Base-by-base conservation (phyloP, 2,329 filamentous ascomycete genomes). In the Fusarium musae region DNA sequence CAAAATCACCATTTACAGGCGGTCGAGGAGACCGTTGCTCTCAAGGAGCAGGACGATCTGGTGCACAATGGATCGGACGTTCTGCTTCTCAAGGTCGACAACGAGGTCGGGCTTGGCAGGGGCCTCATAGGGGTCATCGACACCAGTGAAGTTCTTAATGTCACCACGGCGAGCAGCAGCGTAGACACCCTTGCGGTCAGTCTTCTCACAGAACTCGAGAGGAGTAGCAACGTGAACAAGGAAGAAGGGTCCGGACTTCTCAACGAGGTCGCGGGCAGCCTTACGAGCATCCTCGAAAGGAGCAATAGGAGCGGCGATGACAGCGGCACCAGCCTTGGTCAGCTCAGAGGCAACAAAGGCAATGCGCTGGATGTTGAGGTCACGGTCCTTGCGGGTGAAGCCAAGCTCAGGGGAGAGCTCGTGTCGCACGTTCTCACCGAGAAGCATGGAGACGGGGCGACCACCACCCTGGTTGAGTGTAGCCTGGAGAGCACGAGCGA, bases 391-490 rank as follows among this genome's bases (percentile, higher is more conserved):
- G 74, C 91, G 91, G 84, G 91, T 95, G 91, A 98, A 99, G 81
- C 96, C 96, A 19, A 99, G 93, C 85, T 98, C 96, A 4, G 94
- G 93, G 16, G 94, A 97, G 56, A 99, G 91, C 86, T 98, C 96
- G 79, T 91, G 88, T 78, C 96, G 95, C 73, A 99, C 95, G 11
- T 94, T 98, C 86, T 99, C 96, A 79, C 96, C 96, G 66, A 99
- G 91, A 53, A 99, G 91, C 81, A 99, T 92, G 23, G 95, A 97
- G 64, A 98, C 96, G 73, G 95, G 93, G 66, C 96, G 94, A 68
- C 96, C 96, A 75, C 96, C 95, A 85, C 98, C 95, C 87, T 99
- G 96, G 89, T 98, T 98, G 74, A 99, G 91, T 0, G 96, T 98
- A 65, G 97, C 94, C 85, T 99, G 96, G 70, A 99, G 89, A 46